phyloP scores from a whole-genome alignment of 2,329 filamentous ascomycete genomes.

The Zymoseptoria crescenta region DNA sequence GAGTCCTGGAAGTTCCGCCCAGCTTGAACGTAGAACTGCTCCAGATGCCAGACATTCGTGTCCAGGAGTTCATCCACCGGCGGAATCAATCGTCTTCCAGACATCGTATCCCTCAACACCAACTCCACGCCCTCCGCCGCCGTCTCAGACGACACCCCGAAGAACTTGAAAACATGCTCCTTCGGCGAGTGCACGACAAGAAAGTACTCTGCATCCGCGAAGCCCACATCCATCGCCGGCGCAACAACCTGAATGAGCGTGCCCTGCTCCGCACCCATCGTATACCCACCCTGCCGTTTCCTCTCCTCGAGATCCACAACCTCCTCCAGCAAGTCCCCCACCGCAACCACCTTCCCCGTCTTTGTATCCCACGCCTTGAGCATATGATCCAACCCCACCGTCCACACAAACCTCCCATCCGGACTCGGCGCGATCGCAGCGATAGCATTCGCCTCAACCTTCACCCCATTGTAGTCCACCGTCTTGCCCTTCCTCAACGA shows the following conservation, averaged over 20 bases:
- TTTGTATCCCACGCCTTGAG: conserved; percentile 82
- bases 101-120: conserved; percentile 39
- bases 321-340: conserved; percentile 68
- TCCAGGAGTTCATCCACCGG: conserved; percentile 46
- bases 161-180: conserved; percentile 91
- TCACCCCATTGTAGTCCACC: conserved; percentile 54
- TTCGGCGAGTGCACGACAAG: conserved; percentile 83
- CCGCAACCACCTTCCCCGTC: conserved; percentile 69
- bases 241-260: conserved; percentile 69
- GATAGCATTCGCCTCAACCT: conserved; percentile 60
- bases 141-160: conserved; percentile 51
- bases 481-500: conserved; percentile 59
- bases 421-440: conserved; percentile 49
- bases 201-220: conserved; percentile 38
- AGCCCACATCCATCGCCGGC: conserved; percentile 23
- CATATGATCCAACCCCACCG: conserved; percentile 80
- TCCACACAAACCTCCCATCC: conserved; percentile 54
- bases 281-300: conserved; percentile 51
- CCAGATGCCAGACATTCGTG: conserved; percentile 45
- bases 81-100: conserved; percentile 56
- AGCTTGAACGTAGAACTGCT: conserved; percentile 39
- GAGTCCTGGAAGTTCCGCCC: conserved; percentile 33
- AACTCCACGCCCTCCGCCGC: conserved; percentile 10
- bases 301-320: conserved; percentile 33
- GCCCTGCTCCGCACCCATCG: conserved; percentile 69